Evolutionary conservation across 805 yeast species (phyloP).

Genomic region (Candida coleopterorum): DNA sequence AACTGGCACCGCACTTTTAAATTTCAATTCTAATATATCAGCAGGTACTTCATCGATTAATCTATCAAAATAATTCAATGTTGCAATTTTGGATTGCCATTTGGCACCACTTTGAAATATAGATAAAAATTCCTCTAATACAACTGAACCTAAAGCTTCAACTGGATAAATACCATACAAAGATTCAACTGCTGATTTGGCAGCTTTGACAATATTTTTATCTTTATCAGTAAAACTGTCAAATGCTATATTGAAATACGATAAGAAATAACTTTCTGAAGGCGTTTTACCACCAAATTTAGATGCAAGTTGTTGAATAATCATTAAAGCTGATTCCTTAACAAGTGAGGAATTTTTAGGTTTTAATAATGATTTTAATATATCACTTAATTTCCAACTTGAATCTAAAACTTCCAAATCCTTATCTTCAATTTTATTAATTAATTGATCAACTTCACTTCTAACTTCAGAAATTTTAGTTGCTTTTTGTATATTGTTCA

Average conservation of each 20-base stretch:
- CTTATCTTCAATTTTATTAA: conserved; percentile 44
- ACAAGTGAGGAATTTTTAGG: conserved; percentile 69
- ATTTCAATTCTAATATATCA: conserved; percentile 78
- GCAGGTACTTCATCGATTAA: conserved; percentile 76
- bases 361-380: conserved; percentile 61
- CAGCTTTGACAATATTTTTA: conserved; percentile 76
- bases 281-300: conserved; percentile 66
- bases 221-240: conserved; percentile 86
- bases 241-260: conserved; percentile 56
- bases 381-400: conserved; percentile 63
- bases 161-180: conserved; percentile 65
- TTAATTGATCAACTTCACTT: conserved; percentile 49
- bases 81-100: conserved; percentile 87
- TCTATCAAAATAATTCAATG: conserved; percentile 67
- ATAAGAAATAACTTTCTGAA: conserved; percentile 67
- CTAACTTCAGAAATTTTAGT: conserved; percentile 51
- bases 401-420: conserved; percentile 37
- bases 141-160: conserved; percentile 71
- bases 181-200: conserved; percentile 72
- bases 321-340: conserved; percentile 70
- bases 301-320: conserved; percentile 54
- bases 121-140: conserved; percentile 54
- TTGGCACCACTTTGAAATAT: conserved; percentile 81
- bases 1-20: conserved; percentile 74
- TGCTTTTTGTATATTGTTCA: conserved; percentile 49